A percentile compares a stretch with the other conserved stretches of the same genome.
These are phyloP conservation scores for Amanita fuliginea DNA, from an alignment of 768 basidiomycete genomes.

Conservation along the genomic window DNA sequence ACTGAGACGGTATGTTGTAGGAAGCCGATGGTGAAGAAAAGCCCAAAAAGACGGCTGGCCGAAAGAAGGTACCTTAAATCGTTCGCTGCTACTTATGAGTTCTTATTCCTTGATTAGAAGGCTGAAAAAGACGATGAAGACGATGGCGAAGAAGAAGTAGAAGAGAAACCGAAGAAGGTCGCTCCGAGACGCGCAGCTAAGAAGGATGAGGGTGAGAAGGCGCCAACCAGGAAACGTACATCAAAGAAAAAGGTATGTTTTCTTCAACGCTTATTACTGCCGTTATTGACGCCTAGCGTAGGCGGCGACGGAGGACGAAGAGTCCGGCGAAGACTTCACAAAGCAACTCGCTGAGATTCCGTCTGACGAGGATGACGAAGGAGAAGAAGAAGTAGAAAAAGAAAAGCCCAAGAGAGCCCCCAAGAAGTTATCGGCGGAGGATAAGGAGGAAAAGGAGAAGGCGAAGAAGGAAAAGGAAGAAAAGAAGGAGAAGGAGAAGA, in stretches of 20 bases:
- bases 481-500: conserved; percentile 7
- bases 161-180: conserved; percentile 39
- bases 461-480: conserved; percentile 22
- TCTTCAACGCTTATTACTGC: conserved; percentile 1
- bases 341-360: conserved; percentile 28
- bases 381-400: conserved; percentile 24
- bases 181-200: conserved; percentile 19
- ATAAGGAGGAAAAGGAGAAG: conserved; percentile 12
- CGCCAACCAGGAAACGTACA: conserved; percentile 34
- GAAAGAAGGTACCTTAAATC: conserved; percentile 11
- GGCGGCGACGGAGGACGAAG: conserved; percentile 22
- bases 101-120: not conserved
- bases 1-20: not conserved
- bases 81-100: conserved; percentile 8
- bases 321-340: conserved; percentile 34
- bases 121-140: conserved; percentile 21
- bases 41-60: conserved; percentile 32
- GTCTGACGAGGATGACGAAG: conserved; percentile 23
- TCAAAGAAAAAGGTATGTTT: conserved; percentile 29
- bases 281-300: not conserved
- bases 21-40: conserved; percentile 27
- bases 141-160: conserved; percentile 23
- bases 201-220: conserved; percentile 27
- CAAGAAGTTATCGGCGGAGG: conserved; percentile 24
- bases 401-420: conserved; percentile 24